Evolutionary conservation across 768 basidiomycete species (phyloP), one percentile per base, ranked within the genome.

Genomic region (Macrolepiota dolichaula): DNA sequence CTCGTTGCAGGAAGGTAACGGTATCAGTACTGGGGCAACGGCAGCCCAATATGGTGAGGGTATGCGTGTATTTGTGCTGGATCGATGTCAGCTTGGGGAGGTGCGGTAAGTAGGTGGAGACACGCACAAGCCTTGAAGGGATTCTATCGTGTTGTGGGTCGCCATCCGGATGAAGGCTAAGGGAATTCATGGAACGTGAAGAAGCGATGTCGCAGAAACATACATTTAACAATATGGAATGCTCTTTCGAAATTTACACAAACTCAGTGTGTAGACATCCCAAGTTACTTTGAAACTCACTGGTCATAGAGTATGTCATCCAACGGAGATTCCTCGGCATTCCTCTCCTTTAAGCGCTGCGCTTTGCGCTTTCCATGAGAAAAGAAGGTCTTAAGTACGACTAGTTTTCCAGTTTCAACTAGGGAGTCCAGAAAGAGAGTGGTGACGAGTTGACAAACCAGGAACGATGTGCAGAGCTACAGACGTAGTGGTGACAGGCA

Each of bases 241-340:
- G 87, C 87, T 73, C 83, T 85, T 63, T 1, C 50, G 53, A 10
- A 36, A 3, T 25, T 24, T 17, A 19, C 32, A 27, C 53, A 17
- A 51, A 36, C n/a, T 1, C 7, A 44, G 49, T 40, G 11, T 52
- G 27, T 6, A 25, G 50, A 57, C 36, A 40, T 44, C 3, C n/a
- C 29, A 7, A 44, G 42, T 19, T 42, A 19, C n/a, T n/a, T 17
- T 15, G 15, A 51, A 47, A 51, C 80, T 68, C 64, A 87, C 83
- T 91, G 84, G 72, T 92, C 88, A 70, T 84, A 90, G 68, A 89
- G 75, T 19, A 92, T 76, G 64, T 89, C 84, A 42, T 80, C 79
- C 64, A 83, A 81, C 17, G 84, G 79, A 5, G 83, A 82, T 37
- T 80, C 77, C 37, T 77, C 74, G 35, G 72, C 61, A 27, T 73